Conservation (phyloP, 495 filamentous ascomycete species). For the Parathielavia appendiculata region DNA sequence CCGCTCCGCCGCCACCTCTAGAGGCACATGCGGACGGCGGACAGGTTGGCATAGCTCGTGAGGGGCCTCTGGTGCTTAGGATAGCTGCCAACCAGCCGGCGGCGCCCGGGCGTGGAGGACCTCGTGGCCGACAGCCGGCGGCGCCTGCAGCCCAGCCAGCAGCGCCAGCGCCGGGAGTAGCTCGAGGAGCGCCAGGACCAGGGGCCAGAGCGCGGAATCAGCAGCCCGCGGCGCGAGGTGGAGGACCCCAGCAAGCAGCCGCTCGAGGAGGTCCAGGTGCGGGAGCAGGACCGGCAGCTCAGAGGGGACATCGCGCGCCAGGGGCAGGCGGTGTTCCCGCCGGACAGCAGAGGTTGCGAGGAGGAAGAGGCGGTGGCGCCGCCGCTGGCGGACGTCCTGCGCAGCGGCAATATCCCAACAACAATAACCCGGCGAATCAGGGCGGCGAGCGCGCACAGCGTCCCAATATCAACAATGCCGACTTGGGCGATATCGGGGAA, state of each 20-base stretch:
- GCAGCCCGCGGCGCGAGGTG: conserved; percentile 1
- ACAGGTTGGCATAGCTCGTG: conserved; percentile 41
- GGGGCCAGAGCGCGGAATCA: conserved; percentile 4
- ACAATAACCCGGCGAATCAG: conserved; percentile 27
- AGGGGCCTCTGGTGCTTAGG: conserved; percentile 51
- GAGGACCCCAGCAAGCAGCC: conserved; percentile 18
- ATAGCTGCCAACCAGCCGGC: conserved; percentile 40
- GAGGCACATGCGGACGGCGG: conserved; percentile 18
- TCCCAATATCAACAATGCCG: conserved; percentile 23
- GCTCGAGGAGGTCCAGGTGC: conserved; percentile 4
- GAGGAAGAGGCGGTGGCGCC: conserved; percentile 22
- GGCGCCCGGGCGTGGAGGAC: conserved; percentile 23
- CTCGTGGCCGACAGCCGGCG: conserved; percentile 28
- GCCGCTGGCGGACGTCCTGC: conserved; percentile 18
- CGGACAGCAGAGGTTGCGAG: conserved; percentile 10
- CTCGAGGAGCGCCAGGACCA: conserved; percentile 3
- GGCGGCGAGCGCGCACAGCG: conserved; percentile 17
- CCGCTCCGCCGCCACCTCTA: not conserved
- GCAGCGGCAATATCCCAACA: conserved; percentile 28
- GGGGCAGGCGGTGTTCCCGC: conserved; percentile 8
- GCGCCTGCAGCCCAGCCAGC: conserved; percentile 4
- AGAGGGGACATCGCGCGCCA: conserved; percentile 10
- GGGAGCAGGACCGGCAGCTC: conserved; percentile 5
- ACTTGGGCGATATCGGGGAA: conserved; percentile 3
- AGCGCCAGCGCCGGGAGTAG: conserved; percentile 1